These are phyloP conservation scores for Colletotrichum truncatum DNA, from an alignment of 2,329 filamentous ascomycete genomes.

Conservation along the genomic window DNA sequence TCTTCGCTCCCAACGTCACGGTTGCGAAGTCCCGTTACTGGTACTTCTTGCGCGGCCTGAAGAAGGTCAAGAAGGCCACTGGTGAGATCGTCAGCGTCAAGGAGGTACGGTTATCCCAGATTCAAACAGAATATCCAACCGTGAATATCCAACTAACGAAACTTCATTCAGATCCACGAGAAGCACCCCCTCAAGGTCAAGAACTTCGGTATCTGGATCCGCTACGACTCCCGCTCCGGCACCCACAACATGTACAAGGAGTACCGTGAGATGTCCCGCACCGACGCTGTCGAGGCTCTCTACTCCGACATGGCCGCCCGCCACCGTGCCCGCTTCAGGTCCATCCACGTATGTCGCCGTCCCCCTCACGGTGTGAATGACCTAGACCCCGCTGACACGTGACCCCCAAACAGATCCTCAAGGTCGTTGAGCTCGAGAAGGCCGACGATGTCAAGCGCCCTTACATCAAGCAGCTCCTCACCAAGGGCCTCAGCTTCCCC, in stretches of 20 bases:
- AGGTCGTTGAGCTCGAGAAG: constrained; percentile 98
- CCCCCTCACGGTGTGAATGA: neutral
- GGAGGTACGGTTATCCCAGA: constrained; percentile 72
- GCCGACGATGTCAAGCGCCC: constrained; percentile 93
- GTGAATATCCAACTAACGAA: neutral
- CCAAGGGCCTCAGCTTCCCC: constrained; percentile 97
- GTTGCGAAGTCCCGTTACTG: constrained; percentile 99
- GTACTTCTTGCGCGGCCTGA: constrained; percentile 99
- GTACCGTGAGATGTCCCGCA: constrained; percentile 98
- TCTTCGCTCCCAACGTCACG: constrained; percentile 97
- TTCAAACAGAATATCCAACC: neutral
- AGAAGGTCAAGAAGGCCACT: constrained; percentile 99
- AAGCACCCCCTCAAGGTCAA: constrained; percentile 99
- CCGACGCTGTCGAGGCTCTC: constrained; percentile 93
- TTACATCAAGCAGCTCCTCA: constrained; percentile 98
- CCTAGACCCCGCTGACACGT: constrained; percentile 1
- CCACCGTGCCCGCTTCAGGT: constrained; percentile 97
- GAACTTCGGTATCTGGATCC: constrained; percentile 99
- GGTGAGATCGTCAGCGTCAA: constrained; percentile 99
- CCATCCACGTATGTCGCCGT: constrained; percentile 85
- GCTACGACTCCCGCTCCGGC: constrained; percentile 99
- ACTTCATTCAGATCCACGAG: constrained; percentile 77
- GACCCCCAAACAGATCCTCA: constrained; percentile 79
- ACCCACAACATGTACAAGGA: constrained; percentile 99
- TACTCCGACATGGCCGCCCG: constrained; percentile 99